Evolutionary conservation across 352 stramenopile genomes (phyloP), one percentile per base, ranked within the genome.

Genomic region (Thalassiosira exigua): DNA sequence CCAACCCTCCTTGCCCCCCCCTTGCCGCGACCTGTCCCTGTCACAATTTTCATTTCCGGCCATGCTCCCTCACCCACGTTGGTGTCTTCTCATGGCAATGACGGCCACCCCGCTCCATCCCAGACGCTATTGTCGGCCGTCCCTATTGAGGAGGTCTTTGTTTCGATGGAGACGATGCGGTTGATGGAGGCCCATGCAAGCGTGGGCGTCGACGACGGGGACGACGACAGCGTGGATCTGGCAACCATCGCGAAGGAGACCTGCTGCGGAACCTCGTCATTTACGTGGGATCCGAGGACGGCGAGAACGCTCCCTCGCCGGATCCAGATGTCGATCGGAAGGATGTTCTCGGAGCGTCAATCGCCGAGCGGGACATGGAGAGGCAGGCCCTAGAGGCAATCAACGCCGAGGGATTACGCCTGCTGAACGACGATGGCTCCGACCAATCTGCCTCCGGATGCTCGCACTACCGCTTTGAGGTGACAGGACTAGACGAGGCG

Each of bases 381-480:
- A 65, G 67, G 30, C 77, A 91, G 61, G 87, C 77, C 0, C 65
- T 93, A 4, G 44, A 82, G 52, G 87, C 82, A 4, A 91, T 93
- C 64, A 91, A 91, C 54, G 87, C 85, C 7, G 81, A 88, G 14
- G 71, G 74, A 19, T 81, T 90, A 48, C 24, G 81, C 30, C 21
- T 81, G 22, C 30, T 81, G 5, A 52, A 75, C n/a, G 57, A 46
- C 14, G 21, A 0, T 60, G 51, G 12, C 14, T 51, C 24, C 21
- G n/a, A 75, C n/a, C 39, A 11, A 46, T 39, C n/a, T n/a, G n/a
- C n/a, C n/a, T n/a, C 36, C 4, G 39, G 29, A 33, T 39, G 58
- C 24, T n/a, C 32, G 14, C 52, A 68, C 39, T 33, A 61, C 17
- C 3, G 22, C 50, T 19, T 64, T 5, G 44, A 62, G 19, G 32